Percentiles rank a stretch among this genome's conserved stretches.
Conservation (phyloP, 768 basidiomycete genomes). For the Boletus bicolor region DNA sequence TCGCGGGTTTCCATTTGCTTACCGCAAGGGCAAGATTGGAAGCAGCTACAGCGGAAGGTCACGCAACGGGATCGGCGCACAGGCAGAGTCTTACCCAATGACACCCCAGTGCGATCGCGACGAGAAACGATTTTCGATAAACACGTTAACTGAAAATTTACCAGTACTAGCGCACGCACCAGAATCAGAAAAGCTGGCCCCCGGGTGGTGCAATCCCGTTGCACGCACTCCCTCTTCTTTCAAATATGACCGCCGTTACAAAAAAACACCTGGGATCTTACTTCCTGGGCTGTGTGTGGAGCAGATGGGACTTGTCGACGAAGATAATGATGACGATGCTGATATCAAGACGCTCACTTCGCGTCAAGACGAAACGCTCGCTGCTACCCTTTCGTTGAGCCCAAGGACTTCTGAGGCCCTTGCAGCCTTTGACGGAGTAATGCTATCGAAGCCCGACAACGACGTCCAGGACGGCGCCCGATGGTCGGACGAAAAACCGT, state of each 20-base stretch:
- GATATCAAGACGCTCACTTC: constrained; percentile 32
- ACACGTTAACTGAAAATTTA: constrained; percentile 19
- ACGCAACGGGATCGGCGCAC: constrained; percentile 5
- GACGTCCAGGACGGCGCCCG: constrained; percentile 5
- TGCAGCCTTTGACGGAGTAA: neutral
- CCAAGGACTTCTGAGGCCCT: constrained; percentile 40
- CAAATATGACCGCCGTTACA: constrained; percentile 1
- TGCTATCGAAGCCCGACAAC: constrained; percentile 1
- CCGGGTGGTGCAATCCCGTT: constrained; percentile 30
- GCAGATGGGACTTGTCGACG: constrained; percentile 14
- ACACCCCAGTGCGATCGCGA: constrained; percentile 20
- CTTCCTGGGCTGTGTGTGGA: constrained; percentile 23
- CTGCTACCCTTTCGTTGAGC: constrained; percentile 43
- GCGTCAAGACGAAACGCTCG: constrained; percentile 34
- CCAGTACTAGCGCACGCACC: constrained; percentile 16
- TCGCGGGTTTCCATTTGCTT: constrained; percentile 24
- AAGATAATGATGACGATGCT: constrained; percentile 24
- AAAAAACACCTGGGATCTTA: constrained; percentile 12
- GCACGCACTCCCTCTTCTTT: constrained; percentile 16
- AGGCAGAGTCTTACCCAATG: constrained; percentile 23
- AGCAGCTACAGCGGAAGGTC: constrained; percentile 20
- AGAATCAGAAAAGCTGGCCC: constrained; percentile 34
- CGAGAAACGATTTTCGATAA: constrained; percentile 29
- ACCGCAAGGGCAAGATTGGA: constrained; percentile 23
- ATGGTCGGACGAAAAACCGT: constrained; percentile 7